phyloP scores from a whole-genome alignment of 129 eudicot genomes.

The Solidago caesia region DNA sequence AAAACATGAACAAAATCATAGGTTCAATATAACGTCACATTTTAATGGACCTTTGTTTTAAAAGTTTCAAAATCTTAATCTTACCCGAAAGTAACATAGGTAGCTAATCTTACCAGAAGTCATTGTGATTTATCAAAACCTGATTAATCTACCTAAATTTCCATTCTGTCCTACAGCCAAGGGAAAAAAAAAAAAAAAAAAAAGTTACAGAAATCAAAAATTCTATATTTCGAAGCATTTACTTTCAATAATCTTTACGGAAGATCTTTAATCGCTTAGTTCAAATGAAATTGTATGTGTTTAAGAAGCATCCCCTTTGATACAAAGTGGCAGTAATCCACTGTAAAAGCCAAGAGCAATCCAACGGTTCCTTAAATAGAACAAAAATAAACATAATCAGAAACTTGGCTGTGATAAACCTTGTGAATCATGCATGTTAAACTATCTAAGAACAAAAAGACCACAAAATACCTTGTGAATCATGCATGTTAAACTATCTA shows the following conservation, averaged over 20 bases:
- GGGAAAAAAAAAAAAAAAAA: not conserved
- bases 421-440: too few relatives aligned
- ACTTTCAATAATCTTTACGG: not conserved
- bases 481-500: too few relatives aligned
- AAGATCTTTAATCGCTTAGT: constrained; percentile 24
- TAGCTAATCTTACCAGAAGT: constrained; percentile 16
- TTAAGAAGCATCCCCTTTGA: constrained; percentile 15
- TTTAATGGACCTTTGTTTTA: constrained; percentile 19
- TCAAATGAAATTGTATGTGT: constrained; percentile 22
- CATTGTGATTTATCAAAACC: constrained; percentile 24
- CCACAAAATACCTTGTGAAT: too few relatives aligned
- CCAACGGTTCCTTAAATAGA: constrained; percentile 24
- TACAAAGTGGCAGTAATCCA: constrained; percentile 23
- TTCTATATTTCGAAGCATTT: constrained; percentile 22
- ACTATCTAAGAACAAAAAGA: not conserved
- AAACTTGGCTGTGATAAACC: constrained; percentile 3
- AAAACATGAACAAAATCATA: not conserved
- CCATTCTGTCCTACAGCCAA: constrained; percentile 16
- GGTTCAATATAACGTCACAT: constrained; percentile 19
- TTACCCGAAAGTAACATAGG: constrained; percentile 5
- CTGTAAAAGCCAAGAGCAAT: constrained; percentile 15
- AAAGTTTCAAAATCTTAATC: constrained; percentile 18
- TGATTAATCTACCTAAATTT: constrained; percentile 20
- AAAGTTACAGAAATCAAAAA: not conserved
- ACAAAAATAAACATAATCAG: constrained; percentile 20